These are phyloP conservation scores for Orbilia blumenaviensis DNA, from an alignment of 2,329 filamentous ascomycete genomes.

Conservation along the genomic window DNA sequence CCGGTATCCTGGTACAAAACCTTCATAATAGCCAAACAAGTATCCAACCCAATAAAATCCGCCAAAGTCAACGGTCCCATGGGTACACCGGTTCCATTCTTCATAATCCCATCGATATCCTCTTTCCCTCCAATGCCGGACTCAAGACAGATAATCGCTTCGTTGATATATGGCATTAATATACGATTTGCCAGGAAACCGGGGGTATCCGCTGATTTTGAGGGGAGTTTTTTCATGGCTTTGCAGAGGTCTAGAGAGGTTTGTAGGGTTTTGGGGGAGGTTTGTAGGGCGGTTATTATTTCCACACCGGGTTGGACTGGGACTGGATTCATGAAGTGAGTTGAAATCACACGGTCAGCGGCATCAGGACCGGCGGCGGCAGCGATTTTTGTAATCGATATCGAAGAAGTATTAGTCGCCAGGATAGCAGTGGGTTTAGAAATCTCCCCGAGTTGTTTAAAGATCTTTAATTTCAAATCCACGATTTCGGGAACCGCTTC, in stretches of 20 bases:
- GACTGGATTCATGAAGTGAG: slow-evolving; percentile 99
- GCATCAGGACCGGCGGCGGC: slow-evolving; percentile 77
- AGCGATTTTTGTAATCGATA: slow-evolving; percentile 95
- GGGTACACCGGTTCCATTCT: slow-evolving; percentile 97
- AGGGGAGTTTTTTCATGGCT: slow-evolving; percentile 91
- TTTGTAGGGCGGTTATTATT: slow-evolving; percentile 94
- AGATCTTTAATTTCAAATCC: slow-evolving; percentile 86
- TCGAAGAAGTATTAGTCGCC: slow-evolving; percentile 98
- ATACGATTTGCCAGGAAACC: slow-evolving; percentile 97
- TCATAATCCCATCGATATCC: slow-evolving; percentile 98
- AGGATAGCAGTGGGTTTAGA: slow-evolving; percentile 86
- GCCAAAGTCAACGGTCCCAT: slow-evolving; percentile 95
- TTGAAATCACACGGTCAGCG: slow-evolving; percentile 86
- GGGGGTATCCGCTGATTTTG: slow-evolving; percentile 85
- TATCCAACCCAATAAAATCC: slow-evolving; percentile 97
- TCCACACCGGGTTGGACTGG: slow-evolving; percentile 97
- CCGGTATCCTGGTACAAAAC: slow-evolving; percentile 90
- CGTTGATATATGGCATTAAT: slow-evolving; percentile 99
- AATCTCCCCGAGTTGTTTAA: slow-evolving; percentile 80
- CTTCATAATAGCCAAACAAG: slow-evolving; percentile 95
- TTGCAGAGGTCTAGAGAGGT: slow-evolving; percentile 86
- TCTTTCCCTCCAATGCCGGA: slow-evolving; percentile 88
- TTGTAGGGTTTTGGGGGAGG: slow-evolving; percentile 80
- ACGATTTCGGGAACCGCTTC: slow-evolving; percentile 93
- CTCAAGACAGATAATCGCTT: slow-evolving; percentile 94